Evolutionary conservation across 192 early-diverging fungal species (phyloP).

Genomic region (Powellomyces hirtus): DNA sequence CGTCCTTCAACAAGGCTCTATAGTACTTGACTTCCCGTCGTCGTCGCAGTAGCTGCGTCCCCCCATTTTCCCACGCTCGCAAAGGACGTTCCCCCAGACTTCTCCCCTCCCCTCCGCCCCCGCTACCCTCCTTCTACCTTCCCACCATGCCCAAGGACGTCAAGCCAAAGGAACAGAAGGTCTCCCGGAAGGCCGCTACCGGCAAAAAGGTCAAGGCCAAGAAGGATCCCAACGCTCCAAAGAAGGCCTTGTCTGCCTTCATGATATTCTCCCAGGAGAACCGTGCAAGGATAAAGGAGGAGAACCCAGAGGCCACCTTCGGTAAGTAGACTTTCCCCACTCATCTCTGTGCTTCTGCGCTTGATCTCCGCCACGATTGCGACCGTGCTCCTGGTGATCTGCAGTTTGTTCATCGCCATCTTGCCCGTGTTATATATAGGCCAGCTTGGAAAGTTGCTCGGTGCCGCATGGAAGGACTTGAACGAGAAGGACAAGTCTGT

Average conservation of each 20-base stretch:
- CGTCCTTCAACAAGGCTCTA: too few relatives aligned
- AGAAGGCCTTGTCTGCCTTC: conserved; percentile 88
- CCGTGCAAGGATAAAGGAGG: conserved; percentile 71
- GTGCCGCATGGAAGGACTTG: conserved; percentile 66
- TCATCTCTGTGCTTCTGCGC: not conserved
- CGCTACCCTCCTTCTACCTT: not conserved
- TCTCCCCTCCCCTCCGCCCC: not conserved
- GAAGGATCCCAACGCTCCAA: conserved; percentile 90
- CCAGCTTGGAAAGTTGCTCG: conserved; percentile 69
- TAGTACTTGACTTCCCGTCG: too few relatives aligned
- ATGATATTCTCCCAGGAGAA: conserved; percentile 87
- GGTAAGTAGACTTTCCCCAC: conserved; percentile 22
- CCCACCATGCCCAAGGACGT: not conserved
- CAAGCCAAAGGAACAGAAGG: conserved; percentile 23
- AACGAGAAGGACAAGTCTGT: conserved; percentile 48
- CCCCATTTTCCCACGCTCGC: too few relatives aligned
- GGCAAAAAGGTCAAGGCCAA: conserved; percentile 65
- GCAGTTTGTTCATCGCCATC: not conserved
- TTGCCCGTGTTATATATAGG: conserved; percentile 7
- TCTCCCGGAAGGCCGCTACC: conserved; percentile 32
- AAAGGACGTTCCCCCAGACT: too few relatives aligned
- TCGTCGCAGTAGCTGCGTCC: too few relatives aligned
- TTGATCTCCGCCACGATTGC: not conserved
- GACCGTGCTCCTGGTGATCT: not conserved
- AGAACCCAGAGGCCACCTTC: conserved; percentile 70